Percentiles rank a stretch among this genome's conserved stretches.
Evolutionary conservation across 805 yeast genomes (phyloP).

Genomic region (Wickerhamomyces sydowiorum): DNA sequence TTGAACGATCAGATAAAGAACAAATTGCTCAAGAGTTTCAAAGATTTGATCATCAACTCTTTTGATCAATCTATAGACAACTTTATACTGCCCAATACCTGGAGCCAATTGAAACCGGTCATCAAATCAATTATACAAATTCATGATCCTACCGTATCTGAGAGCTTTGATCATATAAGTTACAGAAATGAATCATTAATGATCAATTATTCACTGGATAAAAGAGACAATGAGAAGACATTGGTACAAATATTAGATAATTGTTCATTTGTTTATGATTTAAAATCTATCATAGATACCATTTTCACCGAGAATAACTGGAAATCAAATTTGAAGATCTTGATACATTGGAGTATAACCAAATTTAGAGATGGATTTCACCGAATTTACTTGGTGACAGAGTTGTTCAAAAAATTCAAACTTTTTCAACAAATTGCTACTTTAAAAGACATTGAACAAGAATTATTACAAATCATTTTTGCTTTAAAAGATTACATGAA

Average conservation of each 20-base stretch:
- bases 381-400: slow-evolving; percentile 11
- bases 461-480: slow-evolving; percentile 29
- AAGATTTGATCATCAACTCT: slow-evolving; percentile 23
- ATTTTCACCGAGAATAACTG: slow-evolving; percentile 23
- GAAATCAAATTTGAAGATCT: slow-evolving; percentile 30
- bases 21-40: slow-evolving; percentile 21
- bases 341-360: slow-evolving; percentile 36
- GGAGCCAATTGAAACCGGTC: slow-evolving; percentile 48
- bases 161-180: slow-evolving; percentile 53
- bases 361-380: slow-evolving; percentile 13
- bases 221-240: slow-evolving; percentile 16
- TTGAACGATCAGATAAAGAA: slow-evolving; percentile 26
- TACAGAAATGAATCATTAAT: slow-evolving; percentile 69
- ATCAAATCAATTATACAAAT: slow-evolving; percentile 36
- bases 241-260: slow-evolving; percentile 33
- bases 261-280: slow-evolving; percentile 25
- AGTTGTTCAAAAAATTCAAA: slow-evolving; percentile 11
- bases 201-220: slow-evolving; percentile 33
- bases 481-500: slow-evolving; percentile 29
- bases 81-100: slow-evolving; percentile 58
- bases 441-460: slow-evolving; percentile 30
- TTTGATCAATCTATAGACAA: slow-evolving; percentile 38
- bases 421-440: slow-evolving; percentile 6
- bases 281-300: slow-evolving; percentile 26
- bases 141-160: slow-evolving; percentile 27